A percentile compares a stretch with the other conserved stretches of the same genome.
These are phyloP conservation scores for Simplicillium sp. DNA, from an alignment of 2,329 filamentous ascomycete genomes.

Conservation along the genomic window DNA sequence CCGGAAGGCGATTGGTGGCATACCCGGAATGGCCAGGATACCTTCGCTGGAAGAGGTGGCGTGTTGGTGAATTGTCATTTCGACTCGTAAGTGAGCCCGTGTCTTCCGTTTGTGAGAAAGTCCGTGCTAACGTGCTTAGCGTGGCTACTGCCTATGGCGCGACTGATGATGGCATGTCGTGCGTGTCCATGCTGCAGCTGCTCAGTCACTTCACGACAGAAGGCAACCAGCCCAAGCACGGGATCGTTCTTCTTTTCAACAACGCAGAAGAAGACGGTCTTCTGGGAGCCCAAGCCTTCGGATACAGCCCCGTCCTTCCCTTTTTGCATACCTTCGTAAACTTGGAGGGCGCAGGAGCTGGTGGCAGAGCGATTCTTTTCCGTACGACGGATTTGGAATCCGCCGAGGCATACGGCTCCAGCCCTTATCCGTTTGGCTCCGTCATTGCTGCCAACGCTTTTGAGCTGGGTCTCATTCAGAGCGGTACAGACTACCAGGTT, in stretches of 20 bases:
- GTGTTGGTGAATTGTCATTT: slow-evolving; percentile 94
- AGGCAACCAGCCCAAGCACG: slow-evolving; percentile 64
- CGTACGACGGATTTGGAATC: slow-evolving; percentile 81
- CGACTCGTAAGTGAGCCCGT: slow-evolving; percentile 46
- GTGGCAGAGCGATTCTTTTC: slow-evolving; percentile 80
- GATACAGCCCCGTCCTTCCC: slow-evolving; percentile 69
- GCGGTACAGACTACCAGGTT: slow-evolving; percentile 82
- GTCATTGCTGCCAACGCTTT: slow-evolving; percentile 81
- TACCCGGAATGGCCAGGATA: slow-evolving; percentile 24
- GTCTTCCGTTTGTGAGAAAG: background rate
- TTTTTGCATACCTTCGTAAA: slow-evolving; percentile 87
- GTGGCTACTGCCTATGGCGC: slow-evolving; percentile 89
- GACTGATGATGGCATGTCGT: slow-evolving; percentile 87
- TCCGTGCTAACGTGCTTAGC: slow-evolving; percentile 28
- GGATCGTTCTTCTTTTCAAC: slow-evolving; percentile 80
- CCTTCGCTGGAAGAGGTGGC: slow-evolving; percentile 54
- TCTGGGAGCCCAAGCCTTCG: slow-evolving; percentile 78
- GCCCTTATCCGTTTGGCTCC: slow-evolving; percentile 70
- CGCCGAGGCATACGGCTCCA: slow-evolving; percentile 64
- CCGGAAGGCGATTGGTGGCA: slow-evolving; percentile 67
- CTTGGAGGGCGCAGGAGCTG: slow-evolving; percentile 87
- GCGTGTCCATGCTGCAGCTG: slow-evolving; percentile 77
- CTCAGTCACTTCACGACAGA: slow-evolving; percentile 74
- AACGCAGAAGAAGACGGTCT: slow-evolving; percentile 93
- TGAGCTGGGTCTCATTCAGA: slow-evolving; percentile 65